Conservation (phyloP, 75 land plant genomes). For the Pseudotsuga menziesii region DNA sequence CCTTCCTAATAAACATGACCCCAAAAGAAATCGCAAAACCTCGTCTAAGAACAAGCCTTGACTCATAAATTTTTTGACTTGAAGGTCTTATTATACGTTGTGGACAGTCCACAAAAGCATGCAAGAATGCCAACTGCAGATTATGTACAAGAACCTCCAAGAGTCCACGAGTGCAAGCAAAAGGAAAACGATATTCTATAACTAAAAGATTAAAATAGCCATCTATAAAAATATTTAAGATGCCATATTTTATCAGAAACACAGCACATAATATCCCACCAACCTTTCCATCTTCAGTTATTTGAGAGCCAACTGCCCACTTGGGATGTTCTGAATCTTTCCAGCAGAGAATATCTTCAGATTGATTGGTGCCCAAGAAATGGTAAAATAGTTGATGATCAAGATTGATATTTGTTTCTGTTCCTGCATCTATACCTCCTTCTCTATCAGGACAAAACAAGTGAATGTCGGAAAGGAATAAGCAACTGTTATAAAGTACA, state of each 20-base stretch:
- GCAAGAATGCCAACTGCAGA: no score
- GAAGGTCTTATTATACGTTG: no score
- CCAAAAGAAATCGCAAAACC: no score
- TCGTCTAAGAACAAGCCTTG: no score
- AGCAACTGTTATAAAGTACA: neutral
- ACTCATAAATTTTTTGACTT: no score
- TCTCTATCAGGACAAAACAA: conserved; percentile 8
- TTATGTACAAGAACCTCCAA: no score
- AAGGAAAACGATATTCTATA: no score
- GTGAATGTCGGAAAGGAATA: neutral
- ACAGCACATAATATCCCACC: neutral
- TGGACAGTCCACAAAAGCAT: no score
- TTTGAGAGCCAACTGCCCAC: conserved; percentile 26
- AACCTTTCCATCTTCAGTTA: conserved; percentile 60
- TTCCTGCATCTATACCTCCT: conserved; percentile 36
- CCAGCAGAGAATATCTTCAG: conserved; percentile 53
- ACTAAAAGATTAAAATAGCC: neutral
- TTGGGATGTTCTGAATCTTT: conserved; percentile 32
- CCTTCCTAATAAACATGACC: no score
- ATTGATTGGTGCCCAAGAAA: conserved; percentile 45
- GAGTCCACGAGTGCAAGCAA: no score
- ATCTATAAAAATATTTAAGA: neutral
- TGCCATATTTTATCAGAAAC: neutral
- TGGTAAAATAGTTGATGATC: conserved; percentile 45
- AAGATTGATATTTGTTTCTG: conserved; percentile 42